These are phyloP conservation scores for Lecanicillium sp. DNA, from an alignment of 2,329 filamentous ascomycete genomes.

Conservation along the genomic window DNA sequence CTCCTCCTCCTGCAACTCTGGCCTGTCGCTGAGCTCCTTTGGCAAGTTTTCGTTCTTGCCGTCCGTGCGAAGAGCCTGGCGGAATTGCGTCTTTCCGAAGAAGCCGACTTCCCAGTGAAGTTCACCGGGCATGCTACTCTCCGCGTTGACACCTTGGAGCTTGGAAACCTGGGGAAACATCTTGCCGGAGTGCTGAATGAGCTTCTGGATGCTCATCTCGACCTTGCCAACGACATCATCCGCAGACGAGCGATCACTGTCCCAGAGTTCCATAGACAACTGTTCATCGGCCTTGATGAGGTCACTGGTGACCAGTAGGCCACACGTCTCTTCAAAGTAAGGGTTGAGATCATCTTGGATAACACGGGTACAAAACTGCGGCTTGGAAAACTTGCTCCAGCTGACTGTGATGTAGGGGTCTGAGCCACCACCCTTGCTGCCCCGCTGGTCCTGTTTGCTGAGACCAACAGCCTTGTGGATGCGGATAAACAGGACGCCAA, in stretches of 20 bases:
- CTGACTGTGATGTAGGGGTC: slow-evolving; percentile 93
- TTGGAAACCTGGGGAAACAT: slow-evolving; percentile 89
- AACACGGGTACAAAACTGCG: slow-evolving; percentile 94
- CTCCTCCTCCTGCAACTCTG: slow-evolving; percentile 82
- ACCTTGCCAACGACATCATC: slow-evolving; percentile 95
- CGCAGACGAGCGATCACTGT: slow-evolving; percentile 84
- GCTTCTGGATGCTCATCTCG: slow-evolving; percentile 86
- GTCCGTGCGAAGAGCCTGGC: slow-evolving; percentile 75
- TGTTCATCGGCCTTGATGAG: slow-evolving; percentile 91
- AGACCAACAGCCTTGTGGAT: slow-evolving; percentile 83
- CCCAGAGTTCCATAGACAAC: slow-evolving; percentile 90
- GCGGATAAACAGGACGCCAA: slow-evolving; percentile 86
- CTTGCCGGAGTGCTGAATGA: slow-evolving; percentile 84
- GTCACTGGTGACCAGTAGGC: slow-evolving; percentile 78
- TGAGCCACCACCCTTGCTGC: slow-evolving; percentile 77
- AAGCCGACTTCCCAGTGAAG: slow-evolving; percentile 95
- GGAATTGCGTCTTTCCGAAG: slow-evolving; percentile 85
- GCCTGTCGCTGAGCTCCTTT: slow-evolving; percentile 62
- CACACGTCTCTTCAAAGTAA: slow-evolving; percentile 81
- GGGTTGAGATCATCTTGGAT: slow-evolving; percentile 94
- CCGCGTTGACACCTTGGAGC: slow-evolving; percentile 73
- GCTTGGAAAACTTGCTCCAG: slow-evolving; percentile 95
- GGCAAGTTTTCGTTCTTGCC: slow-evolving; percentile 77
- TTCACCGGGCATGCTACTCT: slow-evolving; percentile 84
- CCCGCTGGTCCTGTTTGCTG: slow-evolving; percentile 83